phyloP scores from a whole-genome alignment of 192 early-diverging fungal species.

The Funneliformis mosseae region DNA sequence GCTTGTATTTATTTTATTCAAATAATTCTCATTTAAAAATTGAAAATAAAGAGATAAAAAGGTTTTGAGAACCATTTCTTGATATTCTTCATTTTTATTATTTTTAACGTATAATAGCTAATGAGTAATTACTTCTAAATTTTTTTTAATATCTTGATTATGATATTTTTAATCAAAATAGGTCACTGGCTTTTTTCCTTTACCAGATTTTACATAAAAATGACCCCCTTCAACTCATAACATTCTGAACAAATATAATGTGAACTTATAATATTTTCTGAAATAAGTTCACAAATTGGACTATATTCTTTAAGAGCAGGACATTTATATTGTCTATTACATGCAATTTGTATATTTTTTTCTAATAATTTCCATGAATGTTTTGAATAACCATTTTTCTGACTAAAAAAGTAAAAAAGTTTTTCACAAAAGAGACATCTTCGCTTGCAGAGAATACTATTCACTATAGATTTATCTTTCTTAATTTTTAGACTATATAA shows the following conservation, averaged over 20 bases:
- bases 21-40: background rate
- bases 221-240: background rate
- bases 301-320: background rate
- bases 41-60: background rate
- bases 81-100: background rate
- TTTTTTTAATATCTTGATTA: no score
- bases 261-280: background rate
- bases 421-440: background rate
- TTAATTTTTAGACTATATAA: background rate
- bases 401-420: constrained; percentile 1
- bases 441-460: background rate
- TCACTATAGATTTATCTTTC: background rate
- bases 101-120: background rate
- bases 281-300: background rate
- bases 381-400: background rate
- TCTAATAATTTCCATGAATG: background rate
- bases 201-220: background rate
- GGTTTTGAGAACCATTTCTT: background rate
- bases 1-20: background rate
- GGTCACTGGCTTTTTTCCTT: background rate
- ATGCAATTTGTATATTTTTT: background rate
- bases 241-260: constrained; percentile 3
- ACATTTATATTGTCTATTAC: background rate
- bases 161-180: background rate
- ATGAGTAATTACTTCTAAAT: background rate